These are phyloP conservation scores for Neofusicoccum kwambonambiense DNA, from an alignment of 2,329 filamentous ascomycete genomes.

Conservation along the genomic window DNA sequence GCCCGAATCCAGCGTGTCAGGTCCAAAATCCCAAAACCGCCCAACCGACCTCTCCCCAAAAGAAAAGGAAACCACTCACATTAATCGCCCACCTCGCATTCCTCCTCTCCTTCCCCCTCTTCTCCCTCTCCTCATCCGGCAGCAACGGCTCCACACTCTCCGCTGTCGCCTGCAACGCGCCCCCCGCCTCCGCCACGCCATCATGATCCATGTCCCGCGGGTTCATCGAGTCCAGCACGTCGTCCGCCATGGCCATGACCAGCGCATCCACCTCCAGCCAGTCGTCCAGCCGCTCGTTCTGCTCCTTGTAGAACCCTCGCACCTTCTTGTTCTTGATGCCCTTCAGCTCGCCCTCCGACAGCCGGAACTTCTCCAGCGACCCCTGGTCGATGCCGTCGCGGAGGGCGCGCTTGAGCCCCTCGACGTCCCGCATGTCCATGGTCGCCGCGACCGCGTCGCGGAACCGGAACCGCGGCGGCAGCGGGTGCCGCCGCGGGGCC, in stretches of 20 bases:
- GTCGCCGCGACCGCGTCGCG: constrained; percentile 49
- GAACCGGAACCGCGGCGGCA: constrained; percentile 36
- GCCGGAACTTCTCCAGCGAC: constrained; percentile 47
- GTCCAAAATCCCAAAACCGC: too few species aligned
- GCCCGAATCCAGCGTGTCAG: background rate
- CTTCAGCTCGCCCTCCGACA: constrained; percentile 42
- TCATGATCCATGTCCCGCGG: constrained; percentile 56
- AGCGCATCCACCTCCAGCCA: constrained; percentile 60
- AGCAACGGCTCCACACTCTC: constrained; percentile 56
- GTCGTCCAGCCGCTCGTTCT: constrained; percentile 56
- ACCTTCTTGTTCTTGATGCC: constrained; percentile 53
- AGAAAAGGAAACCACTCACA: constrained; percentile 27
- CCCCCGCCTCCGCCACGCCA: constrained; percentile 51
- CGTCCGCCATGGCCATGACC: constrained; percentile 55
- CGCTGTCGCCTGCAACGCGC: constrained; percentile 48
- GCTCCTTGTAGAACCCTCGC: constrained; percentile 54
- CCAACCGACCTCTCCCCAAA: background rate
- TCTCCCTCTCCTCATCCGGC: constrained; percentile 54
- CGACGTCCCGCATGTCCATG: constrained; percentile 45
- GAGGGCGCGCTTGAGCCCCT: constrained; percentile 51
- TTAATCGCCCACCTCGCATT: constrained; percentile 59
- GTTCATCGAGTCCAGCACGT: constrained; percentile 58
- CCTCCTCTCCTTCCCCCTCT: constrained; percentile 46
- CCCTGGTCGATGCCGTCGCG: constrained; percentile 47
- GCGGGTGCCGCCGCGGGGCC: background rate